These are phyloP conservation scores for Lentithecium fluviatile DNA, from an alignment of 495 filamentous ascomycete genomes.

Conservation along the genomic window DNA sequence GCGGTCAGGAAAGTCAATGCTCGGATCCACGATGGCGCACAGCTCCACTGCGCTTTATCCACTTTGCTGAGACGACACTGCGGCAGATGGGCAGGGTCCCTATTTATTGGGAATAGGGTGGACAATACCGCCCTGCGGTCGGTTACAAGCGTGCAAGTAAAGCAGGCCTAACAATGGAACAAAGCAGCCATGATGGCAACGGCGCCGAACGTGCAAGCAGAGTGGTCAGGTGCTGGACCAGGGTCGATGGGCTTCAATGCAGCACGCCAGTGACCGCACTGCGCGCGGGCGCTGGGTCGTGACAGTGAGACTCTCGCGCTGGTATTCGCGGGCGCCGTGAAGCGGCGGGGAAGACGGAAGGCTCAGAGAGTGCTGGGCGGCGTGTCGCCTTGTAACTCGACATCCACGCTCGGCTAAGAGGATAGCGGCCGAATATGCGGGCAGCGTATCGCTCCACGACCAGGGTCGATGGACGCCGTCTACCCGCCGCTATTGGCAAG, in stretches of 20 bases:
- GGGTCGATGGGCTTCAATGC: constrained; percentile 11
- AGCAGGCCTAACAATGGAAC: constrained; percentile 8
- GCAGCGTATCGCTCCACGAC: constrained; percentile 29
- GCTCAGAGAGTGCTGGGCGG: constrained; percentile 6
- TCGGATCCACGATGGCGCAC: neutral
- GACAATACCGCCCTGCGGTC: too few relatives aligned
- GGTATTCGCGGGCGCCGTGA: constrained; percentile 20
- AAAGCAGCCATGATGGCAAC: constrained; percentile 22
- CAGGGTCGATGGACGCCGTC: neutral
- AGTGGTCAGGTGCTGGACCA: constrained; percentile 14
- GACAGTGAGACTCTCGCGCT: constrained; percentile 27
- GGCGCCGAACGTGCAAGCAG: constrained; percentile 15
- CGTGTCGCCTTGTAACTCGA: constrained; percentile 28
- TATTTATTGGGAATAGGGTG: constrained; percentile 13
- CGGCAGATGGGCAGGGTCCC: constrained; percentile 1
- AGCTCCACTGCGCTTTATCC: constrained; percentile 3
- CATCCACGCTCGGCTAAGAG: neutral
- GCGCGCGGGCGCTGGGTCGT: constrained; percentile 21
- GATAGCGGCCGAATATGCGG: constrained; percentile 19
- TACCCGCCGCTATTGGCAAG: constrained; percentile 18
- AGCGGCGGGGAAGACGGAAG: constrained; percentile 20
- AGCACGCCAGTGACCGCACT: constrained; percentile 23
- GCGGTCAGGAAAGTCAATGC: constrained; percentile 14
- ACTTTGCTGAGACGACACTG: constrained; percentile 4
- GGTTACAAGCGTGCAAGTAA: constrained; percentile 10